Percentiles rank a stretch among this genome's conserved stretches.
Evolutionary conservation across 2,329 filamentous ascomycete genomes (phyloP).

Genomic region (Aureobasidium sp.): DNA sequence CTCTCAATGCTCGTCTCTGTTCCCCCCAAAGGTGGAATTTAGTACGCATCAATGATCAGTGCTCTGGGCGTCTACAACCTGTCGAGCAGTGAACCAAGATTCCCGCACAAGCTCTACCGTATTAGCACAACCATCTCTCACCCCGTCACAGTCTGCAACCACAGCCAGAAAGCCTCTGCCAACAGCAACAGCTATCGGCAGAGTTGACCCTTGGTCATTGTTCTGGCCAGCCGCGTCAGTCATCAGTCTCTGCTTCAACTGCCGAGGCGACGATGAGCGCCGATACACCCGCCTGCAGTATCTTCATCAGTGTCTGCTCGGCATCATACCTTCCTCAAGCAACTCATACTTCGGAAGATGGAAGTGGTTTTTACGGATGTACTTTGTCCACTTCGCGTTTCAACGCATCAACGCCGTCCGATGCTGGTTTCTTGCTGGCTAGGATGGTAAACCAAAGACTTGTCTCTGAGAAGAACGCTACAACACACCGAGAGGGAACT

Average conservation of each 20-base stretch:
- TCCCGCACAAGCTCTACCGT: constrained; percentile 42
- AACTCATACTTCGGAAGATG: constrained; percentile 29
- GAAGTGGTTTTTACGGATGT: constrained; percentile 85
- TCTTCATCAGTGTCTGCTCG: constrained; percentile 7
- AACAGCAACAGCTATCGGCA: constrained; percentile 44
- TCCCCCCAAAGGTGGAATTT: neutral
- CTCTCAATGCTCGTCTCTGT: neutral
- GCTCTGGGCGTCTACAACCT: neutral
- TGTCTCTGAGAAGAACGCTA: constrained; percentile 80
- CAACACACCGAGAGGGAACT: constrained; percentile 61
- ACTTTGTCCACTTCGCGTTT: constrained; percentile 67
- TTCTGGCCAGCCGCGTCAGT: constrained; percentile 60
- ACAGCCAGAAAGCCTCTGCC: constrained; percentile 30
- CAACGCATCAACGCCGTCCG: constrained; percentile 50
- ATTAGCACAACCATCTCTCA: constrained; percentile 36
- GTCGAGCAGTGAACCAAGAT: constrained; percentile 28
- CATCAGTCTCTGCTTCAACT: constrained; percentile 48
- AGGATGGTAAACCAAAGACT: constrained; percentile 74
- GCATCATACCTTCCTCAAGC: constrained; percentile 15
- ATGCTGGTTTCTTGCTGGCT: constrained; percentile 19
- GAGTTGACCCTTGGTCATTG: constrained; percentile 39
- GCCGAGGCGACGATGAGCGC: constrained; percentile 48
- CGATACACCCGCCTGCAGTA: constrained; percentile 30
- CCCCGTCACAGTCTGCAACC: constrained; percentile 30
- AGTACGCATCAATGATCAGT: constrained; percentile 1